Base-by-base conservation (phyloP, 2,329 filamentous ascomycete genomes). In the Helotiales sp. region DNA sequence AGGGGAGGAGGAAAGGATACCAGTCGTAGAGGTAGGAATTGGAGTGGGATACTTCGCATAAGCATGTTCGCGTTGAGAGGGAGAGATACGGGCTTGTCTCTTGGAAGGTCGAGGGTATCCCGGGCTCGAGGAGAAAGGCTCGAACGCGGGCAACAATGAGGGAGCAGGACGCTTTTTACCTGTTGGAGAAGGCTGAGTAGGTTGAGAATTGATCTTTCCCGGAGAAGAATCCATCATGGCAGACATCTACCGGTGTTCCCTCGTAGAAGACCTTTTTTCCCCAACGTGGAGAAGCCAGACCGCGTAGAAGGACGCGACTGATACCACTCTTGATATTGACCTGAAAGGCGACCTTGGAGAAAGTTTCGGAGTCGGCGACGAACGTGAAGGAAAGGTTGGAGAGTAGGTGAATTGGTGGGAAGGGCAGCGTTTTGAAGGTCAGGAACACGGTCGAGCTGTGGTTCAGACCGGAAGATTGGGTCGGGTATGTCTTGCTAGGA, bases 1-100 rank as follows among this genome's bases (percentile, higher is more conserved):
- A 48, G 93, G 93, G 55, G 93, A 96, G 48, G 91, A 96, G 34
- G 90, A 91, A 65, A 96, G 79, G 67, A 97, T 91, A 69, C 90
- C 91, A 46, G 93, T 96, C 65, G 91, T 96, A 3, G 95, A 98
- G 4, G 93, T 97, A 19, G 93, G 93, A 60, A 96, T 83, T 1
- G 95, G 95, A 2, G 95, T 98, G 40, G 95, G 95, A 76, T 98
- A 98, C 70, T 88, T 91, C 17, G 60, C 44, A 49, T 66, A 69
- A 44, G 57, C 54, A 54, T 60, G 57, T 54, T 70, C 65, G 56
- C 63, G 70, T 66, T 71, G 69, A 19, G 73, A 74, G 60, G 74
- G 74, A 55, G 74, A 77, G 62, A 63, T 71, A 59, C 77, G 76
- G 58, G 81, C 83, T 69, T 86, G 88, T 71, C 88, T 85, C 77